phyloP scores from a whole-genome alignment of 2,329 filamentous ascomycete species.

The Aspergillus pseudotamarii region DNA sequence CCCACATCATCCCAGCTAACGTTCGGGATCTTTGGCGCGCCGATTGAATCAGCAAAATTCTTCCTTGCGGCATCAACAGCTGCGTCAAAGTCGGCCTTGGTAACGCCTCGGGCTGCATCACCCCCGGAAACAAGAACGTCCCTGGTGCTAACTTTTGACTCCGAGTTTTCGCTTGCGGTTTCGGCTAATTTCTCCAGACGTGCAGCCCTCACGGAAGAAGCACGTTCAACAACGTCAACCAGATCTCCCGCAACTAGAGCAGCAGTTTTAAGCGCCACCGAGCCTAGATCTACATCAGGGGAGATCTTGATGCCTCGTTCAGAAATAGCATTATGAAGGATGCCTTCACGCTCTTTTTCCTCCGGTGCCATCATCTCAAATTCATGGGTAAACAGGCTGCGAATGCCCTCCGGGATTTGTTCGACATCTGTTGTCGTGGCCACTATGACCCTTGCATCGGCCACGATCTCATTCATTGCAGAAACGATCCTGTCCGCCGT shows the following conservation, averaged over 20 bases:
- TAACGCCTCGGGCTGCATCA: slow-evolving; percentile 74
- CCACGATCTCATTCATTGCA: slow-evolving; percentile 79
- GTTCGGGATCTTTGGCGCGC: slow-evolving; percentile 96
- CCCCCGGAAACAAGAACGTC: slow-evolving; percentile 91
- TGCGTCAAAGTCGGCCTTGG: slow-evolving; percentile 81
- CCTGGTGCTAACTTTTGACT: slow-evolving; percentile 62
- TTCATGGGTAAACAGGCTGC: slow-evolving; percentile 92
- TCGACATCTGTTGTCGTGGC: slow-evolving; percentile 95
- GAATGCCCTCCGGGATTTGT: slow-evolving; percentile 86
- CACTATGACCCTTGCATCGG: slow-evolving; percentile 79
- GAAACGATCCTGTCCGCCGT: slow-evolving; percentile 88
- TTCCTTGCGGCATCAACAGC: slow-evolving; percentile 94
- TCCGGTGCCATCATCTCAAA: slow-evolving; percentile 91
- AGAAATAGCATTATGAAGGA: slow-evolving; percentile 76
- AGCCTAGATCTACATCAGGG: slow-evolving; percentile 78
- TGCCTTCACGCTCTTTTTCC: slow-evolving; percentile 86
- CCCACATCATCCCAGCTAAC: slow-evolving; percentile 96
- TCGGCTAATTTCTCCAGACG: slow-evolving; percentile 74
- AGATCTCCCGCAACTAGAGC: slow-evolving; percentile 92
- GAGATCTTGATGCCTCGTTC: slow-evolving; percentile 77
- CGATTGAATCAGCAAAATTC: slow-evolving; percentile 97
- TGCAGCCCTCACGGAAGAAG: slow-evolving; percentile 72
- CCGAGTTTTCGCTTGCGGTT: slow-evolving; percentile 31
- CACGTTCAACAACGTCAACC: slow-evolving; percentile 90
- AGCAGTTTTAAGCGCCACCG: slow-evolving; percentile 91